Percentiles rank a stretch among this genome's conserved stretches.
These are phyloP conservation scores for Kernera saxatilis DNA, from an alignment of 345 rosid species.

Conservation along the genomic window DNA sequence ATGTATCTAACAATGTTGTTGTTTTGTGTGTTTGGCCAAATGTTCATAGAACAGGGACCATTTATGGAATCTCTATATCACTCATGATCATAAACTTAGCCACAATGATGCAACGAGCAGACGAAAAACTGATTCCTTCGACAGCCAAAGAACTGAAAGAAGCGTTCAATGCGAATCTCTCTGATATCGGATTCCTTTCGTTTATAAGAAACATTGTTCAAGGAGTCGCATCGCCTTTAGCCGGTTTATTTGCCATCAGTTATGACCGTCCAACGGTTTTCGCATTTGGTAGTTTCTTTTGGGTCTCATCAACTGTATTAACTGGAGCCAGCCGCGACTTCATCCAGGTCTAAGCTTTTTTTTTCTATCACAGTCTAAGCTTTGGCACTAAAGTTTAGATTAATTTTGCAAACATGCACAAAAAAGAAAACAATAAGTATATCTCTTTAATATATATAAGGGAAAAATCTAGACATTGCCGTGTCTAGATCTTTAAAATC, in stretches of 20 bases:
- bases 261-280: conserved; percentile 75
- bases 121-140: conserved; percentile 80
- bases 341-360: conserved; percentile 37
- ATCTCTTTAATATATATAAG: background rate
- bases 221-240: conserved; percentile 75
- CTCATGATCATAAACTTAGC: conserved; percentile 73
- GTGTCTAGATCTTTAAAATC: background rate
- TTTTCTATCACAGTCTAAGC: background rate
- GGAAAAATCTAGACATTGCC: background rate
- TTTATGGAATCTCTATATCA: conserved; percentile 73
- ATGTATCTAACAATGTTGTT: background rate
- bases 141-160: conserved; percentile 87
- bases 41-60: conserved; percentile 50
- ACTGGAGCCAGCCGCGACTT: conserved; percentile 66
- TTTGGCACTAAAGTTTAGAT: background rate
- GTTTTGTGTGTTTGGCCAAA: background rate
- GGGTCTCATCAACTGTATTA: conserved; percentile 84
- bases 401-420: background rate
- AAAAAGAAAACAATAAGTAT: background rate
- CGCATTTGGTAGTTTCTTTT: conserved; percentile 66
- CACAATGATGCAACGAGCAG: conserved; percentile 85
- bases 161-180: conserved; percentile 71
- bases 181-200: conserved; percentile 73
- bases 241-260: conserved; percentile 64
- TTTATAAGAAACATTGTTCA: conserved; percentile 79